Evolutionary conservation across 768 basidiomycete genomes (phyloP).

Genomic region (Boletellus emodensis): DNA sequence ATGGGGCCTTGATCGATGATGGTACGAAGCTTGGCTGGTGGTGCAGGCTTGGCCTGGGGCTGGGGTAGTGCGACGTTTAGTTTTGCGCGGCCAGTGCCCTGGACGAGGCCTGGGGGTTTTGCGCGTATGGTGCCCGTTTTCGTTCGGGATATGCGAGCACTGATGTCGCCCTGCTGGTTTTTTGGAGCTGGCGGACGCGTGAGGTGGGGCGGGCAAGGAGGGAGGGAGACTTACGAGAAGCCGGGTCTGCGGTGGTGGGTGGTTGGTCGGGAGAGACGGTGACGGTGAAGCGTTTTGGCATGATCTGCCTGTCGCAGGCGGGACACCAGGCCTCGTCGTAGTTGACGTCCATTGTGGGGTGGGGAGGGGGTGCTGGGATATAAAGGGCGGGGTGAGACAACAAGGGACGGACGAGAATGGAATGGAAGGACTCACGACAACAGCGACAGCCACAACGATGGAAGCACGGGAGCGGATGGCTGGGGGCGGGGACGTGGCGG

Average conservation of each 20-base stretch:
- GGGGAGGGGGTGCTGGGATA: slow-evolving; percentile 11
- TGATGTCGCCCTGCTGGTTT: slow-evolving; percentile 26
- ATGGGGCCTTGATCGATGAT: slow-evolving; percentile 79
- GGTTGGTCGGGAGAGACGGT: slow-evolving; percentile 31
- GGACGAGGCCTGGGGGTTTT: slow-evolving; percentile 50
- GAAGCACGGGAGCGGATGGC: background rate
- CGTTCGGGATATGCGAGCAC: slow-evolving; percentile 29
- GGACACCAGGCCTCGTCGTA: slow-evolving; percentile 80
- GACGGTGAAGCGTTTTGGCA: slow-evolving; percentile 69
- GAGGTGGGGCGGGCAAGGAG: slow-evolving; percentile 1
- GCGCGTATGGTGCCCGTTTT: slow-evolving; percentile 37
- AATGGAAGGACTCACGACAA: slow-evolving; percentile 20
- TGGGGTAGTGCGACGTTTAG: slow-evolving; percentile 43
- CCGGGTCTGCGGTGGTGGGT: slow-evolving; percentile 27
- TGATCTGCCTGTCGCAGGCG: slow-evolving; percentile 70
- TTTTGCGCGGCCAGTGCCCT: slow-evolving; percentile 62
- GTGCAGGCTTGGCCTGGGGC: slow-evolving; percentile 22
- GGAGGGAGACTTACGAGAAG: slow-evolving; percentile 34
- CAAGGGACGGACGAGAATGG: background rate
- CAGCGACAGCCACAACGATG: background rate
- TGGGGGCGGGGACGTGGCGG: slow-evolving; percentile 14
- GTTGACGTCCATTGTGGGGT: slow-evolving; percentile 30
- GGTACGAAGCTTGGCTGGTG: slow-evolving; percentile 50
- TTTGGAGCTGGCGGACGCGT: slow-evolving; percentile 19
- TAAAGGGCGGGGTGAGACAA: slow-evolving; percentile 21